Evolutionary conservation across 331 rosid species (phyloP).

Genomic region (Quercus lobata): DNA sequence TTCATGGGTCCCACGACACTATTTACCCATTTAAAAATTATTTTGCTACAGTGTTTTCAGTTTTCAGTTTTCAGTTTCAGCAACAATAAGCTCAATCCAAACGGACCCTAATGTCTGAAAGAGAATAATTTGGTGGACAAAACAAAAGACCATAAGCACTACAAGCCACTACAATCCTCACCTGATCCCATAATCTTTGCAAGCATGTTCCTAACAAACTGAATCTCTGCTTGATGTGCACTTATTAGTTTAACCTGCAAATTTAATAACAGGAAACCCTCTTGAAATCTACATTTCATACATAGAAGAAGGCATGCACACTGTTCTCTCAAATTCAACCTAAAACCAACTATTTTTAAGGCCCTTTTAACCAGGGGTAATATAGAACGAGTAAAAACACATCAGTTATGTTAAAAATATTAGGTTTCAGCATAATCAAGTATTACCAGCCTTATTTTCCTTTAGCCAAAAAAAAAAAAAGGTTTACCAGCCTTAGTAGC

Average conservation of each 20-base stretch:
- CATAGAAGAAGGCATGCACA: background rate
- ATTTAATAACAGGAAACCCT: background rate
- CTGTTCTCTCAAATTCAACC: background rate
- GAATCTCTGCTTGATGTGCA: conserved; percentile 57
- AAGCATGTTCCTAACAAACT: conserved; percentile 41
- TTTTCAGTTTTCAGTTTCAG: no score
- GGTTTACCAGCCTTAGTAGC: background rate
- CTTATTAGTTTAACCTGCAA: conserved; percentile 60
- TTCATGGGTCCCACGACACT: no score
- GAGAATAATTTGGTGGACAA: background rate
- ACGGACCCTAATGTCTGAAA: conserved; percentile 3
- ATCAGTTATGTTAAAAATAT: background rate
- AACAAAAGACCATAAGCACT: background rate
- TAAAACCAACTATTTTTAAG: background rate
- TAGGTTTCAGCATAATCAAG: background rate
- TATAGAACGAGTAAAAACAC: background rate
- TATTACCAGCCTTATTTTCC: background rate
- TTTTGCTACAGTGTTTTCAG: no score
- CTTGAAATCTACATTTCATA: background rate
- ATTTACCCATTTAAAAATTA: no score
- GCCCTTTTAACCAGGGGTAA: background rate
- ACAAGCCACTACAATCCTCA: conserved; percentile 22
- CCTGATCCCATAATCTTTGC: conserved; percentile 64
- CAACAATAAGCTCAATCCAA: no score
- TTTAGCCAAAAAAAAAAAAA: no score